These are phyloP conservation scores for Neofusicoccum ribis DNA, from an alignment of 2,329 filamentous ascomycete genomes.

Conservation along the genomic window DNA sequence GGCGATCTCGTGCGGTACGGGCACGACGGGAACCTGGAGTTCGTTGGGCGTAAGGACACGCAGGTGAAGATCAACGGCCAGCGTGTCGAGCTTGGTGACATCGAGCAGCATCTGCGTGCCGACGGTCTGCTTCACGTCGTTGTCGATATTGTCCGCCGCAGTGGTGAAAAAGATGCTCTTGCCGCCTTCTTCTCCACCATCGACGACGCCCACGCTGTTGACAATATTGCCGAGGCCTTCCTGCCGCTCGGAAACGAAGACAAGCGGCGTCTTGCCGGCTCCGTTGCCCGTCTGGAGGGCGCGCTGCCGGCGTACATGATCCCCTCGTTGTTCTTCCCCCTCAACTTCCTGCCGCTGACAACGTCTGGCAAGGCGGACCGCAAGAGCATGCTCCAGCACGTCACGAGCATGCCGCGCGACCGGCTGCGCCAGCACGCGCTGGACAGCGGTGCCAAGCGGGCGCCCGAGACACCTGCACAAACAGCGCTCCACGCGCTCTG, in stretches of 20 bases:
- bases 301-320: conserved; percentile 41
- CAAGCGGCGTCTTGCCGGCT: background rate
- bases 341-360: conserved; percentile 36
- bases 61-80: background rate
- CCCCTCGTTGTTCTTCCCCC: conserved; percentile 40
- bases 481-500: conserved; percentile 32
- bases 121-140: conserved; percentile 28
- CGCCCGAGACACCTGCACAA: conserved; percentile 24
- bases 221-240: background rate
- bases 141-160: conserved; percentile 27
- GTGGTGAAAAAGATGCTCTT: conserved; percentile 30
- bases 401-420: conserved; percentile 31
- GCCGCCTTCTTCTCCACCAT: background rate
- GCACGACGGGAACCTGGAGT: conserved; percentile 34
- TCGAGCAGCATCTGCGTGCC: conserved; percentile 25
- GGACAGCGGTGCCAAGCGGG: background rate
- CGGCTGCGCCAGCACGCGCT: background rate
- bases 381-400: conserved; percentile 1
- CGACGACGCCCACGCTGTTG: no score
- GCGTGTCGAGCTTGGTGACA: background rate
- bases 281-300: background rate
- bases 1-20: conserved; percentile 28
- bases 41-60: conserved; percentile 35
- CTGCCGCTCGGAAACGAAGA: no score
- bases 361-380: conserved; percentile 40